Evolutionary conservation across 805 yeast species (phyloP).

Genomic region (Ogataea dorogensis): DNA sequence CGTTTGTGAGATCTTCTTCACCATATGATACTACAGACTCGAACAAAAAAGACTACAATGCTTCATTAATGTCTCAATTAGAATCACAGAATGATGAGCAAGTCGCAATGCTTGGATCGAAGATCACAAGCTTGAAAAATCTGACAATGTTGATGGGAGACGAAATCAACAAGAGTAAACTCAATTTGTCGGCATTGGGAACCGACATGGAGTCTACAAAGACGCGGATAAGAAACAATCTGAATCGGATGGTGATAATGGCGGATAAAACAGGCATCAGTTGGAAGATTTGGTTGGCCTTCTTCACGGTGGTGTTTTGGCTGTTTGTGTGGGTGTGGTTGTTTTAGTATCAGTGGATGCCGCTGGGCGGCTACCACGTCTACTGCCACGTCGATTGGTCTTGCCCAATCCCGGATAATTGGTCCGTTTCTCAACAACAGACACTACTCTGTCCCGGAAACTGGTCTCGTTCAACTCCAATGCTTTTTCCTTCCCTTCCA

Average conservation of each 20-base stretch:
- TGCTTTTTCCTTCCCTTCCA: constrained; percentile 60
- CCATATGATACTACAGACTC: constrained; percentile 38
- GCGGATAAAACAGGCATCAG: constrained; percentile 64
- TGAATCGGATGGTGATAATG: constrained; percentile 58
- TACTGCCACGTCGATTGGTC: constrained; percentile 23
- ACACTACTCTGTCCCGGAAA: constrained; percentile 65
- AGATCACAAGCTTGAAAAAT: constrained; percentile 53
- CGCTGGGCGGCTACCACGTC: constrained; percentile 4
- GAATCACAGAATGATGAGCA: constrained; percentile 69
- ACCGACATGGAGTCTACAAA: constrained; percentile 35
- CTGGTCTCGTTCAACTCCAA: constrained; percentile 59
- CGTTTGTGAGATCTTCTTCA: constrained; percentile 34
- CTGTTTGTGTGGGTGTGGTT: constrained; percentile 45
- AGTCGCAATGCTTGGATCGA: constrained; percentile 50
- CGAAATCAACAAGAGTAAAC: constrained; percentile 46
- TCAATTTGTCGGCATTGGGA: constrained; percentile 26
- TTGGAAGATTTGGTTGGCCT: constrained; percentile 57
- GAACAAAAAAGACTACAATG: constrained; percentile 42
- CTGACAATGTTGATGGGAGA: constrained; percentile 60
- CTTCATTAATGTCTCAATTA: constrained; percentile 53
- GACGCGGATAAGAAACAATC: constrained; percentile 48
- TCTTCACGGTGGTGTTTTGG: constrained; percentile 43
- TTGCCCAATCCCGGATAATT: constrained; percentile 57
- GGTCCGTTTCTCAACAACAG: constrained; percentile 73
- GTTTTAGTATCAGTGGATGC: constrained; percentile 19